Conservation (phyloP, 257 asterid genomes). For the Prunella vulgaris region DNA sequence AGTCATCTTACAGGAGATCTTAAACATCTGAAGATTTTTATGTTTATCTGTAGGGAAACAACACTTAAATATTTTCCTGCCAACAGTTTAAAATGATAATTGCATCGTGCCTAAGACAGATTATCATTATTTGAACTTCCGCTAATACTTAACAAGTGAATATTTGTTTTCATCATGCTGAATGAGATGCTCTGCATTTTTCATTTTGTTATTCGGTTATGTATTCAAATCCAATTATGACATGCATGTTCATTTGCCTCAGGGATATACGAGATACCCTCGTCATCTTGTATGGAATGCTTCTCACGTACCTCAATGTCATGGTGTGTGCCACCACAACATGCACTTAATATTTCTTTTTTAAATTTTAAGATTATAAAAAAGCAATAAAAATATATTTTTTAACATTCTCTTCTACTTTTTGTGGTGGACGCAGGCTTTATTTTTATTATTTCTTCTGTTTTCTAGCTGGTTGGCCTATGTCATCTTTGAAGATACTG, state of each 20-base stretch:
- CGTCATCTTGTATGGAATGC: slow-evolving; percentile 78
- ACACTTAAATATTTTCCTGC: not conserved
- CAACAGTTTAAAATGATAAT: not conserved
- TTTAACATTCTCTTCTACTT: slow-evolving; percentile 9
- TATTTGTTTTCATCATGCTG: slow-evolving; percentile 4
- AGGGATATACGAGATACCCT: slow-evolving; percentile 85
- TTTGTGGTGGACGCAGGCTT: slow-evolving; percentile 57
- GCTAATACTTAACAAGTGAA: not conserved
- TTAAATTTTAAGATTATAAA: not conserved
- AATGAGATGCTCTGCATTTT: slow-evolving; percentile 13
- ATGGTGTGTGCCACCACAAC: slow-evolving; percentile 48
- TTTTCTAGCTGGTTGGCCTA: slow-evolving; percentile 95
- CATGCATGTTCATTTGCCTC: slow-evolving; percentile 19
- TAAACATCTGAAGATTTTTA: not conserved
- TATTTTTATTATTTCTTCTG: slow-evolving; percentile 73
- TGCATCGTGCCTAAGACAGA: not conserved
- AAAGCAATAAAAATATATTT: not conserved
- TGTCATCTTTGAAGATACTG: slow-evolving; percentile 94
- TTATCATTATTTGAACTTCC: not conserved
- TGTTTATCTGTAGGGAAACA: not conserved
- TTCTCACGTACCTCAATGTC: slow-evolving; percentile 81
- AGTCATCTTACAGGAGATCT: not conserved
- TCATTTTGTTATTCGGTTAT: slow-evolving; percentile 2
- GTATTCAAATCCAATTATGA: slow-evolving; percentile 10
- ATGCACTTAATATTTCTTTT: not conserved